Percentiles rank a stretch among this genome's conserved stretches.
phyloP scores from a whole-genome alignment of 1,284 basidiomycete species.

The Cryptococcus hybrid region DNA sequence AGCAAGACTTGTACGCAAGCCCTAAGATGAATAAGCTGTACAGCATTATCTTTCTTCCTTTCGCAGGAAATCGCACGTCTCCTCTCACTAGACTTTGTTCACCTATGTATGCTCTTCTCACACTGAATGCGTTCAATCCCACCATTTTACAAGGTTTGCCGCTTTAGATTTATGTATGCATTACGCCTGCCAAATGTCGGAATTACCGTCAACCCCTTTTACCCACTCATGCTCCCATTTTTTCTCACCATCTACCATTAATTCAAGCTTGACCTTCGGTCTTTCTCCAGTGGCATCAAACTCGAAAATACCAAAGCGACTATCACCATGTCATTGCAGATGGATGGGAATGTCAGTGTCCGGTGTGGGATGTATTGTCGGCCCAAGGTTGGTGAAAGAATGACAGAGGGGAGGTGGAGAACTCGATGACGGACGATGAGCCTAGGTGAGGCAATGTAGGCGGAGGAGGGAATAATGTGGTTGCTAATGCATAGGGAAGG shows the following conservation, averaged over 20 bases:
- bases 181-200: no score
- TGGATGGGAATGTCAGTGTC: slow-evolving; percentile 11
- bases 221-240: slow-evolving; percentile 7
- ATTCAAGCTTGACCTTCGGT: slow-evolving; percentile 4
- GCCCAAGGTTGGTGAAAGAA: slow-evolving; percentile 13
- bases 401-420: slow-evolving; percentile 14
- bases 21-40: no score
- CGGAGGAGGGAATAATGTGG: slow-evolving; percentile 10
- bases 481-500: not conserved
- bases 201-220: not conserved
- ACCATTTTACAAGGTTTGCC: no score
- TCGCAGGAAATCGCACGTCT: no score
- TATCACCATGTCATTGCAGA: slow-evolving; percentile 10
- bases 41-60: no score
- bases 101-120: no score
- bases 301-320: slow-evolving; percentile 13
- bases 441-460: not conserved
- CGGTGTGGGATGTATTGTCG: slow-evolving; percentile 7
- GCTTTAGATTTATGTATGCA: no score
- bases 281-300: slow-evolving; percentile 6
- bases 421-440: slow-evolving; percentile 11
- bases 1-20: no score
- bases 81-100: no score
- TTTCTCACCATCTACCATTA: slow-evolving; percentile 10
- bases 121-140: no score